Base-by-base conservation (phyloP, 2,329 filamentous ascomycete species). In the Trichoderma afroharzianum region DNA sequence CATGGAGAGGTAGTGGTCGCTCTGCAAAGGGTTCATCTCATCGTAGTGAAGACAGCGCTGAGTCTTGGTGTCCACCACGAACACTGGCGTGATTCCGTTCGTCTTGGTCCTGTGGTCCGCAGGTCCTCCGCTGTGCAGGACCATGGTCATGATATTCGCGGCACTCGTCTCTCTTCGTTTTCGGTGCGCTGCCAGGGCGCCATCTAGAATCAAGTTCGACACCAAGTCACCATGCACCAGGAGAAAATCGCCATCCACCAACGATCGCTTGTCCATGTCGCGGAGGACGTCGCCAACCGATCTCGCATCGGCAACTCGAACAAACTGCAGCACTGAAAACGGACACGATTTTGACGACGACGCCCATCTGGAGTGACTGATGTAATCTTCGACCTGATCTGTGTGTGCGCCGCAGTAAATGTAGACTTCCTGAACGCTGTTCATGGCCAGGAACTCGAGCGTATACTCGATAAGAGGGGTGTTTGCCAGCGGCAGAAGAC, bases 111-210 rank as follows among this genome's bases (percentile, higher is more conserved):
- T 87, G 82, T 97, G 94, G 62, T 85, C 85, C 9, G 82, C 82
- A 7, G 87, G 83, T 59, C 93, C 93, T 9, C 91, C 93, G 79
- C 95, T 92, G 59, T 94, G 88, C 72, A 98, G 83, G 14, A 99
- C 89, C 87, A 98, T 92, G 3, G 96, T 99, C 96, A 99, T 98
- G 82, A 98, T 97, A 47, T 95, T 94, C 79, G 97, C 95, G 77
- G 96, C 95, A 83, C 97, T 94, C 68, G 91, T 90, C 78, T 91
- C 88, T 72, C 94, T 90, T 72, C 96, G 91, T 70, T 91, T 91
- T 73, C 93, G 90, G 80, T 99, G 96, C 68, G 90, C 90, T 3
- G 90, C 89, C 66, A 99, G 83, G 9, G 93, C 92, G 62, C 86
- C 85, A 73, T 95, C 93, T n/a, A 99, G 90, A 21, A 92, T 88